These are phyloP conservation scores for Lupinus albus DNA, from an alignment of 306 rosid species.

Conservation along the genomic window DNA sequence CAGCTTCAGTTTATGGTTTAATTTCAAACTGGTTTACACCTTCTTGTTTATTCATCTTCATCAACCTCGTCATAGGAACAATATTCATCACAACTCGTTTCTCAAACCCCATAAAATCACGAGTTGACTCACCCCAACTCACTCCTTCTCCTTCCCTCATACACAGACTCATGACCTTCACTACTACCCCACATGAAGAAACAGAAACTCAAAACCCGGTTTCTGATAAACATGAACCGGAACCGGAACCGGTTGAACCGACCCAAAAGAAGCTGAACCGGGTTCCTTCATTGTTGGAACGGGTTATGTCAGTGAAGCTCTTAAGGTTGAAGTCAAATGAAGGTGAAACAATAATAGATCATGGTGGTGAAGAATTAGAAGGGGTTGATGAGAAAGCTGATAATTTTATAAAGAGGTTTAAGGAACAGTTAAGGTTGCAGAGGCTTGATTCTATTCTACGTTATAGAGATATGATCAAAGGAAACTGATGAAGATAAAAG, in stretches of 20 bases:
- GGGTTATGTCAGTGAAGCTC: slow-evolving; percentile 51
- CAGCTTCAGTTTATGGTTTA: slow-evolving; percentile 33
- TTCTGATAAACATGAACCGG: not conserved
- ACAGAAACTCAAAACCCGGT: not conserved
- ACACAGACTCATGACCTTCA: slow-evolving; percentile 54
- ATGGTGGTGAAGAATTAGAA: slow-evolving; percentile 28
- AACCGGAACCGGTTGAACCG: not conserved
- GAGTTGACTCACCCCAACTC: slow-evolving; percentile 38
- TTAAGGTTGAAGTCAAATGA: slow-evolving; percentile 40
- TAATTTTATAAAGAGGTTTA: slow-evolving; percentile 79
- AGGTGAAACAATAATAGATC: too few species aligned
- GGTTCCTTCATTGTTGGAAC: slow-evolving; percentile 56
- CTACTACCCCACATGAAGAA: not conserved
- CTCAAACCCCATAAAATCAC: slow-evolving; percentile 17
- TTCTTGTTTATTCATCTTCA: slow-evolving; percentile 58
- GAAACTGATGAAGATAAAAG: slow-evolving; percentile 28
- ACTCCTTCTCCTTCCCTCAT: slow-evolving; percentile 54
- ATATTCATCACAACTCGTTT: slow-evolving; percentile 55
- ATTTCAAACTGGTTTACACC: slow-evolving; percentile 63
- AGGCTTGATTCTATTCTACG: slow-evolving; percentile 76
- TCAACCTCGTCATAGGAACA: slow-evolving; percentile 72
- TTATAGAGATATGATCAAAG: slow-evolving; percentile 41
- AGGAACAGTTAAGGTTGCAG: slow-evolving; percentile 74
- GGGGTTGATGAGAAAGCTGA: slow-evolving; percentile 70
- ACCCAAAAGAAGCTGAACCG: slow-evolving; percentile 1